Percentiles rank a stretch among this genome's conserved stretches.
These are phyloP conservation scores for Colletotrichum lindemuthianum DNA, from an alignment of 2,329 filamentous ascomycete species.

Conservation along the genomic window DNA sequence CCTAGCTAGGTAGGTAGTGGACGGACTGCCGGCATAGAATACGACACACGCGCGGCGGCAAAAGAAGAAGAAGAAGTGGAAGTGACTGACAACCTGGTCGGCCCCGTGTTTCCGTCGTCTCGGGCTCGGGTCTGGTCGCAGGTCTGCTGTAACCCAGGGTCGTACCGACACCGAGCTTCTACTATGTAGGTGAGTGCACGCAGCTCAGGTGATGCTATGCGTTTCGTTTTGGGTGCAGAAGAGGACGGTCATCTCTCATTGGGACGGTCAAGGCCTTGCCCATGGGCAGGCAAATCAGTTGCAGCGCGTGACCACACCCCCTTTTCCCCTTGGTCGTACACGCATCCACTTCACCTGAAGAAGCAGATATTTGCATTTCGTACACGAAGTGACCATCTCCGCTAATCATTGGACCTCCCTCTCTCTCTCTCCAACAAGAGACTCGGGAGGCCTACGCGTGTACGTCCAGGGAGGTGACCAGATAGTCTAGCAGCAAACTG, in stretches of 20 bases:
- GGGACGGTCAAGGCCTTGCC: neutral
- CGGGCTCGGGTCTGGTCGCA: conserved; percentile 24
- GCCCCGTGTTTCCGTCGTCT: conserved; percentile 32
- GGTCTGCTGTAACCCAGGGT: conserved; percentile 15
- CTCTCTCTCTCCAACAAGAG: neutral
- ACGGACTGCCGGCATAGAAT: conserved; percentile 16
- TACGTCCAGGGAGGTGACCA: neutral
- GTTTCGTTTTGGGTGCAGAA: too few relatives aligned
- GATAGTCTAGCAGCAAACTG: neutral
- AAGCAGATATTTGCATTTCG: neutral
- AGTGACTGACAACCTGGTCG: conserved; percentile 1
- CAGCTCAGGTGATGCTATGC: neutral
- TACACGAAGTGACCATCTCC: conserved; percentile 3
- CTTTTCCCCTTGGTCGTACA: neutral
- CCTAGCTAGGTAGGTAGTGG: neutral
- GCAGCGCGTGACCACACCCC: neutral
- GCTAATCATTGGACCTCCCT: neutral
- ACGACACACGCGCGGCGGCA: conserved; percentile 1
- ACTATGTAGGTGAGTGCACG: conserved; percentile 19
- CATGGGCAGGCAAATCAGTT: neutral
- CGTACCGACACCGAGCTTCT: conserved; percentile 10
- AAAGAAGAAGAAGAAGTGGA: neutral
- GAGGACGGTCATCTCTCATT: neutral
- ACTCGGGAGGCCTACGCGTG: neutral
- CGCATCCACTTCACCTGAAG: conserved; percentile 13